Evolutionary conservation across 257 asterid species (phyloP), one percentile per base, ranked within the genome.

Genomic region (Handroanthus guayacan): DNA sequence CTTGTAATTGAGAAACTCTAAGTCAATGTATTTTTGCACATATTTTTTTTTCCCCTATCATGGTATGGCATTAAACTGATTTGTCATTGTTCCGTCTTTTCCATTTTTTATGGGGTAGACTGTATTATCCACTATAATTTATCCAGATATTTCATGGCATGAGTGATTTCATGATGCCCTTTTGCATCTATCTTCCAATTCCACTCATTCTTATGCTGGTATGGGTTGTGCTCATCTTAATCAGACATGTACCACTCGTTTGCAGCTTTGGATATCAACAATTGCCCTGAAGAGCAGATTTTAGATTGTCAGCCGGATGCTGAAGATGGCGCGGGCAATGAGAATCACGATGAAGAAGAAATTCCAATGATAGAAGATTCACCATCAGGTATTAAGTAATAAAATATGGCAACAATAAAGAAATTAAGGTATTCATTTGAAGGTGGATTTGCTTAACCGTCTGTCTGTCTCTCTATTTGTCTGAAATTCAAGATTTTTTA

Each of bases 261-360:
- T 95, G 91, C 97, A 95, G 98, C 92, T 92, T 85, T 95, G 97
- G 96, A 91, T 85, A 87, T 92, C 82, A 85, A 88, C 73, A 77
- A 81, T 60, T 81, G 85, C 73, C 94, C 94, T 9, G 98, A 92
- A 87, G 97, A 91, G 85, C 97, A 91, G 84, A 85, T 84, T 72
- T 75, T 91, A 51, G 89, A 84, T 63, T 83, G 92, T 80, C 87
- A 87, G 77, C 89, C 86, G 2, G 95, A 88, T 72, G 84, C 79
- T 64, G 98, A 89, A 67, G 95, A 87, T 75, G 87, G 78, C 13
- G 79, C 54, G 44, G 92, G 81, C 36, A 83, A 88, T 57, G 95
- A 91, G 55, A 86, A 88, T 78, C 94, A 84, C 1, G 97, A 91
- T 18, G 95, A 84, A 77, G 93, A 89, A 78, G 95, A 87, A 77